Evolutionary conservation across 164 flowering plant species (phyloP).

Genomic region (Protea cynaroides): DNA sequence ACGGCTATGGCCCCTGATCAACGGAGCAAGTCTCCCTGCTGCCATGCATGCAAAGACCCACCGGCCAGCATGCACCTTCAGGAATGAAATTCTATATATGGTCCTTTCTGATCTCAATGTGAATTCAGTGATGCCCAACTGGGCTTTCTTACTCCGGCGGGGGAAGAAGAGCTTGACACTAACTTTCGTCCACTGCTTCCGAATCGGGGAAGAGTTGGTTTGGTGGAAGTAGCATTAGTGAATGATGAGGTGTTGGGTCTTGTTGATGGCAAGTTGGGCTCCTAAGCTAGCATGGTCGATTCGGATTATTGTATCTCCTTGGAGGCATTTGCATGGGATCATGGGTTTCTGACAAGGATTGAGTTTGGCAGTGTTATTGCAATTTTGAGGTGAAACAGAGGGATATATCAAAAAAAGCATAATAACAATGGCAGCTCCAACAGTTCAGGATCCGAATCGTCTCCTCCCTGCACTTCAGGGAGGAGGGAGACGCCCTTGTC

Average conservation of each 20-base stretch:
- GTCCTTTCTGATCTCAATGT: conserved; percentile 47
- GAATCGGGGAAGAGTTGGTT: conserved; percentile 30
- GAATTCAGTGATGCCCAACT: conserved; percentile 33
- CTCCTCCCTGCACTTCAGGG: no score
- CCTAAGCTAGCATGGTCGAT: conserved; percentile 21
- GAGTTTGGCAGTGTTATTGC: conserved; percentile 28
- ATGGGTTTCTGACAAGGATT: conserved; percentile 23
- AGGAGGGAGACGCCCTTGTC: no score
- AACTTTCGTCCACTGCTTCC: conserved; percentile 11
- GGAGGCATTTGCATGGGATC: conserved; percentile 49
- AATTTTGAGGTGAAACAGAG: conserved; percentile 40
- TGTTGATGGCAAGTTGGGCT: conserved; percentile 8
- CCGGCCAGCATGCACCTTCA: conserved; percentile 26
- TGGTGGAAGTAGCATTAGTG: background rate
- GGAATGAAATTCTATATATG: conserved; percentile 51
- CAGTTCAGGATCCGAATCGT: no score
- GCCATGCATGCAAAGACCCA: conserved; percentile 32
- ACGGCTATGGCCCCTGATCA: conserved; percentile 27
- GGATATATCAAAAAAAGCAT: conserved; percentile 43
- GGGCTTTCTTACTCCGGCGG: conserved; percentile 28
- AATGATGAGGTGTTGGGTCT: conserved; percentile 10
- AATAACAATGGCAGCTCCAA: conserved; percentile 47
- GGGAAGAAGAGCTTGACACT: conserved; percentile 9
- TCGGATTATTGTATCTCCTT: conserved; percentile 52
- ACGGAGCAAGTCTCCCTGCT: conserved; percentile 36